These are phyloP conservation scores for Fusarium sp. DNA, from an alignment of 2,329 filamentous ascomycete species.

Conservation along the genomic window DNA sequence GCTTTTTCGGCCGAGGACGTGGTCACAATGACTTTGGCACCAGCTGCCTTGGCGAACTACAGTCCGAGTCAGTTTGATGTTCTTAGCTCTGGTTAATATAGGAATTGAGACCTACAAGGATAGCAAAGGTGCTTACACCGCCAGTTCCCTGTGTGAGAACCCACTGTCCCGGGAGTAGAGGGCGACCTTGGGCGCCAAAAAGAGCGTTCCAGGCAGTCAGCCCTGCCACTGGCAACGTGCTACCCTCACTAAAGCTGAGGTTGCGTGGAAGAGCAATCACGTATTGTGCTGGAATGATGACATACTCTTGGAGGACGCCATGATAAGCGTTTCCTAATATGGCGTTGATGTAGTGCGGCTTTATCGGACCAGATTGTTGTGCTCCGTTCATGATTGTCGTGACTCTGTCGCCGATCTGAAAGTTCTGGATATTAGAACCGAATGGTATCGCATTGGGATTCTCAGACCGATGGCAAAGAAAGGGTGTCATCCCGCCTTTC, in stretches of 20 bases:
- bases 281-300: neutral
- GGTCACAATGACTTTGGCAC: neutral
- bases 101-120: neutral
- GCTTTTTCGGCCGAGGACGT: neutral
- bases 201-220: neutral
- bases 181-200: neutral
- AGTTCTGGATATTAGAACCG: neutral
- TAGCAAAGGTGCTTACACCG: neutral
- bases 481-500: neutral
- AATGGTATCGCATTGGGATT: neutral
- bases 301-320: neutral
- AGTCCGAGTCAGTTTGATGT: neutral
- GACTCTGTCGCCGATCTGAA: neutral
- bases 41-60: neutral
- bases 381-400: neutral
- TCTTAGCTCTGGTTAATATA: neutral
- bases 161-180: neutral
- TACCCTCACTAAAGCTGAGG: neutral
- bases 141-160: neutral
- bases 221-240: neutral
- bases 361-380: neutral
- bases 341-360: neutral
- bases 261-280: neutral
- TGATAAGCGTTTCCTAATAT: neutral
- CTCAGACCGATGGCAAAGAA: neutral